These are phyloP conservation scores for Jackrogersella multiformis DNA, from an alignment of 495 filamentous ascomycete species.

Conservation along the genomic window DNA sequence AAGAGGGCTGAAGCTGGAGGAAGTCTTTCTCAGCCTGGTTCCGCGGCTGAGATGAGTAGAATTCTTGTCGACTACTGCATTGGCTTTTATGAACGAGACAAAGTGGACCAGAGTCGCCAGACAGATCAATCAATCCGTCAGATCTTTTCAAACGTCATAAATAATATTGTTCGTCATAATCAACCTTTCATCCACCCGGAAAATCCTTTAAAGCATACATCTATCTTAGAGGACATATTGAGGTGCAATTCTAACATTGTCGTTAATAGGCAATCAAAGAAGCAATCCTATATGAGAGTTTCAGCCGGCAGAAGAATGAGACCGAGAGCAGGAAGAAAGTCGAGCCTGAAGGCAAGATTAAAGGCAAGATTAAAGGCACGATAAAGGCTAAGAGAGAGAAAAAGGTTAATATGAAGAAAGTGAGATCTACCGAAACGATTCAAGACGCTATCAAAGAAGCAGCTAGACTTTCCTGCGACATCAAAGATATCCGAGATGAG, in stretches of 20 bases:
- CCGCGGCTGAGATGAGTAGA: conserved; percentile 25
- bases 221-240: too few species aligned
- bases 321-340: neutral
- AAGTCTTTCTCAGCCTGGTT: conserved; percentile 28
- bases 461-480: neutral
- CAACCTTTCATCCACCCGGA: too few species aligned
- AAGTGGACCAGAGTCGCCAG: neutral
- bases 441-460: neutral
- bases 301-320: neutral
- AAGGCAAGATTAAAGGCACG: too few species aligned
- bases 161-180: neutral
- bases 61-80: conserved; percentile 23
- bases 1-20: conserved; percentile 17
- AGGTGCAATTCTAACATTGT: neutral
- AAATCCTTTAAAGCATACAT: too few species aligned
- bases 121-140: neutral
- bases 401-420: neutral
- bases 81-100: conserved; percentile 11
- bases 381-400: too few species aligned
- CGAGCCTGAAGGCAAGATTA: too few species aligned
- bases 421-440: neutral
- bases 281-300: neutral
- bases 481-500: conserved; percentile 4
- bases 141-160: neutral
- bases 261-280: neutral